phyloP scores from a whole-genome alignment of 208 protist genomes.

The Zelonia costaricensis region DNA sequence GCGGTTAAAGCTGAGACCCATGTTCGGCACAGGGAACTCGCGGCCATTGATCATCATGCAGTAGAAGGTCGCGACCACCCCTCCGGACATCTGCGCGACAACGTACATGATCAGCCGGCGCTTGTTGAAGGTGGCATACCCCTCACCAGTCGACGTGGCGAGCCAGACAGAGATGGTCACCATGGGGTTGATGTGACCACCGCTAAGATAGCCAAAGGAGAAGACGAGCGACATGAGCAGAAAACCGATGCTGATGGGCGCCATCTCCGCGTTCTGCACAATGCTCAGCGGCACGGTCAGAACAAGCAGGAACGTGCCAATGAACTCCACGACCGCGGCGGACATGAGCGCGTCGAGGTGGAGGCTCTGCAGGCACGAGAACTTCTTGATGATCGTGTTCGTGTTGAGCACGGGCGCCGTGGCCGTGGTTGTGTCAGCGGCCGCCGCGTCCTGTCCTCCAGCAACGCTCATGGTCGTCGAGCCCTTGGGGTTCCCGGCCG shows the following conservation, averaged over 20 bases:
- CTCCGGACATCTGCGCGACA: slow-evolving; percentile 73
- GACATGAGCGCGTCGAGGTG: slow-evolving; percentile 67
- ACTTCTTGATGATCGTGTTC: slow-evolving; percentile 37
- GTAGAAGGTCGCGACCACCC: slow-evolving; percentile 53
- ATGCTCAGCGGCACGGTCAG: slow-evolving; percentile 70
- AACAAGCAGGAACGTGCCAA: slow-evolving; percentile 80
- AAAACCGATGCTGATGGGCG: slow-evolving; percentile 71
- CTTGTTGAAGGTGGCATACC: slow-evolving; percentile 50
- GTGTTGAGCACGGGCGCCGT: slow-evolving; percentile 18
- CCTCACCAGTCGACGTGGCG: slow-evolving; percentile 38
- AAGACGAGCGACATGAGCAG: slow-evolving; percentile 79
- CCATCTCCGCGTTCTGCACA: slow-evolving; percentile 68
- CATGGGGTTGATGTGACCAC: slow-evolving; percentile 83
- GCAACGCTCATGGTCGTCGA: slow-evolving; percentile 2
- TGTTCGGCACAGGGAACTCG: slow-evolving; percentile 67
- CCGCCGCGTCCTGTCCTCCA: background rate
- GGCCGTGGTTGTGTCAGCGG: background rate
- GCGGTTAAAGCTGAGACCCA: slow-evolving; percentile 52
- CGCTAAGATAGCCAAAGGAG: slow-evolving; percentile 82
- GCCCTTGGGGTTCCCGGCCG: slow-evolving; percentile 3
- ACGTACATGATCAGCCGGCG: slow-evolving; percentile 68
- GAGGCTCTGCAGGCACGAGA: slow-evolving; percentile 54
- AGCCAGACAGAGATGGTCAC: slow-evolving; percentile 82
- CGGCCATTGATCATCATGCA: slow-evolving; percentile 65
- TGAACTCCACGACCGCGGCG: slow-evolving; percentile 76